A percentile compares a stretch with the other conserved stretches of the same genome.
These are phyloP conservation scores for Fragaria vesca DNA, from an alignment of 306 rosid genomes.

Conservation along the genomic window DNA sequence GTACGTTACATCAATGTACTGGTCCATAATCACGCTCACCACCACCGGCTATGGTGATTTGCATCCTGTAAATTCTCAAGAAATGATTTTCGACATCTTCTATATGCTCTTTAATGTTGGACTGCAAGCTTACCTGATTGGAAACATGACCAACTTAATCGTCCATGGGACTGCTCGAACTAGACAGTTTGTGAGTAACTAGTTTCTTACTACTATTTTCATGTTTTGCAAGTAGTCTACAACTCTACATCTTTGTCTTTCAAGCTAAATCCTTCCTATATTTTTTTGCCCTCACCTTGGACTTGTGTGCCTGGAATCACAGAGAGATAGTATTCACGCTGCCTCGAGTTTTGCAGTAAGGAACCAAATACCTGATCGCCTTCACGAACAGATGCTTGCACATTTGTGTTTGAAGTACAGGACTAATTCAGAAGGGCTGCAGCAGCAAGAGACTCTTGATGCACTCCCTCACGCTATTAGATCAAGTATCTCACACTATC, in stretches of 20 bases:
- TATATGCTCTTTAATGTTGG: slow-evolving; percentile 61
- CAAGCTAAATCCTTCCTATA: not conserved
- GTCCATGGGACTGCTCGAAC: slow-evolving; percentile 78
- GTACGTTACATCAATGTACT: slow-evolving; percentile 60
- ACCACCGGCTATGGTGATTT: slow-evolving; percentile 80
- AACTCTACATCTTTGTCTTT: not conserved
- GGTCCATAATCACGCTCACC: slow-evolving; percentile 71
- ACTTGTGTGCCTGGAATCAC: slow-evolving; percentile 19
- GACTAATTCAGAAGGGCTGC: slow-evolving; percentile 77
- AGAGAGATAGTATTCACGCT: slow-evolving; percentile 76
- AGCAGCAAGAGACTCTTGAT: slow-evolving; percentile 76
- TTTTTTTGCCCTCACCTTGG: not conserved
- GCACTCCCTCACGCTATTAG: slow-evolving; percentile 81
- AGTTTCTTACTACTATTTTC: not conserved
- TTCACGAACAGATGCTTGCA: slow-evolving; percentile 82
- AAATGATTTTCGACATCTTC: slow-evolving; percentile 49
- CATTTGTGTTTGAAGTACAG: slow-evolving; percentile 73
- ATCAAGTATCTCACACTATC: slow-evolving; percentile 60
- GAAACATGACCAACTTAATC: slow-evolving; percentile 85
- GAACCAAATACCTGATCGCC: slow-evolving; percentile 57
- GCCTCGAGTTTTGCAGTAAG: slow-evolving; percentile 64
- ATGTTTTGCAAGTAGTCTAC: not conserved
- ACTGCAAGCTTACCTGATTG: slow-evolving; percentile 60
- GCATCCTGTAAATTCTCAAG: slow-evolving; percentile 62
- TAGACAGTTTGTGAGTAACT: slow-evolving; percentile 63